Evolutionary conservation across 768 basidiomycete genomes (phyloP).

Genomic region (Tricholoma matsutake): DNA sequence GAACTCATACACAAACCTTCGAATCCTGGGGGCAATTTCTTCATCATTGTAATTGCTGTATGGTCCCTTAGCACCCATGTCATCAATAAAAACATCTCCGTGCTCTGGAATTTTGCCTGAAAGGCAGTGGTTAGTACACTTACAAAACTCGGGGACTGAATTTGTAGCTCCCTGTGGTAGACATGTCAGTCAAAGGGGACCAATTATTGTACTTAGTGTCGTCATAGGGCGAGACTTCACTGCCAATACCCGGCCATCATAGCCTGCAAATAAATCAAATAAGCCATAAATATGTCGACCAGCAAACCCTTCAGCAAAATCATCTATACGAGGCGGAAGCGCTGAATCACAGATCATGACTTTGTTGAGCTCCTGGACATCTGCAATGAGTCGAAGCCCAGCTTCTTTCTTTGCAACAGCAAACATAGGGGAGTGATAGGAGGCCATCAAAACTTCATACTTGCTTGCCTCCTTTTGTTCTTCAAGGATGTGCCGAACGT

Average conservation of each 20-base stretch:
- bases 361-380: slow-evolving; percentile 30
- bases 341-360: slow-evolving; percentile 8
- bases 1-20: slow-evolving; percentile 28
- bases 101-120: slow-evolving; percentile 11
- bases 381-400: slow-evolving; percentile 28
- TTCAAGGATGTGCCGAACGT: slow-evolving; percentile 19
- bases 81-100: slow-evolving; percentile 19
- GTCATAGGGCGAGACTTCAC: slow-evolving; percentile 28
- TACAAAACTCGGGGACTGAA: slow-evolving; percentile 32
- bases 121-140: slow-evolving; percentile 13
- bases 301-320: slow-evolving; percentile 24
- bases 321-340: slow-evolving; percentile 16
- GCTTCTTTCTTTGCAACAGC: slow-evolving; percentile 26
- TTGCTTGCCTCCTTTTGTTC: slow-evolving; percentile 15
- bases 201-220: slow-evolving; percentile 26
- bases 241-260: slow-evolving; percentile 26
- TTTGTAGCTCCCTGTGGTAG: slow-evolving; percentile 36
- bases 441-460: slow-evolving; percentile 20
- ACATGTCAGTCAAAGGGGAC: slow-evolving; percentile 16
- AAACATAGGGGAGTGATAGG: slow-evolving; percentile 22
- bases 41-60: slow-evolving; percentile 11
- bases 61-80: slow-evolving; percentile 17
- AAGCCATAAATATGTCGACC: slow-evolving; percentile 21
- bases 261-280: slow-evolving; percentile 30
- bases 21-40: slow-evolving; percentile 20